Base-by-base conservation (phyloP, 768 basidiomycete genomes). In the Russula sp. region DNA sequence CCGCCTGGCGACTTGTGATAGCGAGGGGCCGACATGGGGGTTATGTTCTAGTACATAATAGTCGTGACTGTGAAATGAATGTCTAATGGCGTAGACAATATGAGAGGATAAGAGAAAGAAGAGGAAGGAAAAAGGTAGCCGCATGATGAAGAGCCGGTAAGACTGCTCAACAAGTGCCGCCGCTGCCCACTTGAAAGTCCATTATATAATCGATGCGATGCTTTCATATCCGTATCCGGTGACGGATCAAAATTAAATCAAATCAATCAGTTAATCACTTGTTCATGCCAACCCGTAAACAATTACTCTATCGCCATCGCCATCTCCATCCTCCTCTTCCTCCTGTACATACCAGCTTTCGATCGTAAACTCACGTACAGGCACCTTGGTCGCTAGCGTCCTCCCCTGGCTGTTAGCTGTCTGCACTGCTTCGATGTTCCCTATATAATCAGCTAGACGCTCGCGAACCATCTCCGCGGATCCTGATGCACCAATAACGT, bases 11-110 rank as follows among this genome's bases (percentile, higher is more conserved):
- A 87, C 79, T 66, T 89, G 84, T 60, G 75, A 74, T 64, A 90
- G 80, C 67, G 85, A 80, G 67, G 81, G 79, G 64, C 77, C 76
- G 9, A 76, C 73, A 50, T 71, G 69, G 50, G 89, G 83, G 68
- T 80, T 74, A 69, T 89, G 84, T 68, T 87, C 85, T 34, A 92
- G 70, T 57, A 87, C 82, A 77, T 95, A 98, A 77, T 99, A 98
- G 69, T 87, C 79, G 74, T 90, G 85, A 14, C 82, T 80, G 63
- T 78, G 71, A 68, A 91, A 87, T 45, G 75, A 76, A 32, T 81
- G 81, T 66, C 77, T 82, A 31, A 71, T 63, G 22, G 76, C 71
- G 45, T 77, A 76, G 59, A 71, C 62, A 52, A 66, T 69, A 27
- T 70, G 67, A 16, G 68, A 68, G n/a, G 70, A 70, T 44, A 74